These are phyloP conservation scores for Ophiocordyceps camponoti-leonardi DNA, from an alignment of 2,329 filamentous ascomycete genomes.

Conservation along the genomic window DNA sequence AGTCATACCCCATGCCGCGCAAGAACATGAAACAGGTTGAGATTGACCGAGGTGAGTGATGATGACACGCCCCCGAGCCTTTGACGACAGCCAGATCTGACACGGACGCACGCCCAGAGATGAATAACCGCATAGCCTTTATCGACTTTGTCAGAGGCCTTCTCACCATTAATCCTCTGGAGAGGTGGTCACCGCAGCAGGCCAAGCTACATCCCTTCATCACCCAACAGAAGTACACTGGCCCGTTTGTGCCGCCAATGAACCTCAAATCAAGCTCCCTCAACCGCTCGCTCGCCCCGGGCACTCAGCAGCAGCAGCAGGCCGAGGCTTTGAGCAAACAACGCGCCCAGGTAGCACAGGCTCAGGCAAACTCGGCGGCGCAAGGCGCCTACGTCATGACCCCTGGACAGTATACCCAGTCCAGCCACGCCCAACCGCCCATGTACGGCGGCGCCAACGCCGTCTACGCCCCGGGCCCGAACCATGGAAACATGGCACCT, in stretches of 20 bases:
- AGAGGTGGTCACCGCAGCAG: constrained; percentile 95
- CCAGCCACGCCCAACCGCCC: constrained; percentile 35
- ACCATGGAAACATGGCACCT: constrained; percentile 36
- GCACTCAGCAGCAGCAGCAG: constrained; percentile 89
- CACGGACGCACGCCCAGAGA: constrained; percentile 44
- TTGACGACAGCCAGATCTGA: background rate
- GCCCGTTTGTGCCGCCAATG: constrained; percentile 92
- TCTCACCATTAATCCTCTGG: constrained; percentile 84
- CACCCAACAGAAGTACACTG: constrained; percentile 93
- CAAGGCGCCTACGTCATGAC: constrained; percentile 48
- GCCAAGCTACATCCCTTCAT: constrained; percentile 97
- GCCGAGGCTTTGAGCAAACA: constrained; percentile 90
- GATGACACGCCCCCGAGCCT: background rate
- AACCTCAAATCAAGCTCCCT: constrained; percentile 77
- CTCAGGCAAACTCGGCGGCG: constrained; percentile 50
- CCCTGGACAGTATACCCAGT: constrained; percentile 27
- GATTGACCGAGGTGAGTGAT: constrained; percentile 66
- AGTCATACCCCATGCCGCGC: constrained; percentile 91
- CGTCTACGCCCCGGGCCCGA: constrained; percentile 51
- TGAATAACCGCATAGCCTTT: constrained; percentile 93
- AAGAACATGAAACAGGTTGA: constrained; percentile 99
- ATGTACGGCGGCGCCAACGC: constrained; percentile 73
- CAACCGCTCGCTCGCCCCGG: constrained; percentile 77
- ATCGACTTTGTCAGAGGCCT: constrained; percentile 95
- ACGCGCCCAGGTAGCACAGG: constrained; percentile 54